Evolutionary conservation across 257 asterid genomes (phyloP), one percentile per base, ranked within the genome.

Genomic region (Solanum pimpinellifolium): DNA sequence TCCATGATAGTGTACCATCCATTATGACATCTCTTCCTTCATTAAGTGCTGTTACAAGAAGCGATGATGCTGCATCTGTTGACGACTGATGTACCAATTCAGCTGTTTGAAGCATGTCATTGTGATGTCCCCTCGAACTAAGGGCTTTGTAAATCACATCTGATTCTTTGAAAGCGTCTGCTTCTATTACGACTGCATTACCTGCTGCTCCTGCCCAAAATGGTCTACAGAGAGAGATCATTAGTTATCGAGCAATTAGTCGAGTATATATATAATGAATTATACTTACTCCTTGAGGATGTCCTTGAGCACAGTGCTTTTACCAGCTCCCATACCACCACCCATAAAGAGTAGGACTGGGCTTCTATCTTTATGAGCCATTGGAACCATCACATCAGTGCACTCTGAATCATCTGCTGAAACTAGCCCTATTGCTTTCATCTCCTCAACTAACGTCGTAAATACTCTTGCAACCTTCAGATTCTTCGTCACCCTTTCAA

Each of bases 1-100:
- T 95, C 99, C 99, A 97, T 5, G 99, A 95, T 4, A 97, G 91
- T 9, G 99, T 97, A 47, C 99, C 99, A 46, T 97, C 99, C 99
- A 97, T 95, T 86, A 97, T 95, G 90, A 97, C 99, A 62, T 97
- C 99, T 1, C 99, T 98, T 11, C 99, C 99, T 87, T 97, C 99
- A 39, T 97, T 97, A 9, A 97, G 90, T 1, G 99, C 99, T 0
- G 98, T 97, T 33, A 97, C 99, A 7, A 97, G 92, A 29, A 97
- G 94, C 0, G 99, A 97, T 12, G 99, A 97, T 18, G 99, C 99
- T 29, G 99, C 99, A 87, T 97, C 98, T 0, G 98, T 97, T 0
- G 99, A 97, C 23, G 98, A 94, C 88, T 95, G 98, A 89, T 97
- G 99, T 86, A 97, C 94, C 93, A 92, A 52, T 86, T 97, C 99